Conservation (phyloP, 176 grass and related monocot species). For the Carex scoparia region DNA sequence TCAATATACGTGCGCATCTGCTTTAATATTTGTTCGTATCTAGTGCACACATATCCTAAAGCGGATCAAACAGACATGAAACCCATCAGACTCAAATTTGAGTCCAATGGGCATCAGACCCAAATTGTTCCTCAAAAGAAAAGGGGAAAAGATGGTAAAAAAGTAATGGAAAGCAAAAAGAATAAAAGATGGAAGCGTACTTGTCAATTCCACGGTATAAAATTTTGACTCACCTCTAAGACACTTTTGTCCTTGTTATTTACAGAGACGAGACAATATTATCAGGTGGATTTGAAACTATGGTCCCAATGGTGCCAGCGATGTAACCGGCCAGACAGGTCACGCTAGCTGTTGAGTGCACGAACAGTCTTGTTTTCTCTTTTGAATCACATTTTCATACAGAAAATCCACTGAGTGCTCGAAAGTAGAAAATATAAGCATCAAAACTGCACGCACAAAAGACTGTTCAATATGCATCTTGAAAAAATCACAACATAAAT, state of each 20-base stretch:
- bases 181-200: too few relatives aligned
- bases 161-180: too few relatives aligned
- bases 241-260: slow-evolving; percentile 76
- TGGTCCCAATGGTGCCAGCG: slow-evolving; percentile 74
- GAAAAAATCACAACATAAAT: background rate
- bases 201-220: too few relatives aligned
- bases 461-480: background rate
- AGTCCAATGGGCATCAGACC: too few relatives aligned
- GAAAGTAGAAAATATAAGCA: slow-evolving; percentile 95
- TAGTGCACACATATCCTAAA: too few relatives aligned
- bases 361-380: slow-evolving; percentile 72
- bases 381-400: slow-evolving; percentile 72
- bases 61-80: too few relatives aligned
- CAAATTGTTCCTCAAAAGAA: too few relatives aligned
- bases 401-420: slow-evolving; percentile 71
- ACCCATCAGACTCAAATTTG: too few relatives aligned
- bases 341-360: slow-evolving; percentile 60
- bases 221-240: slow-evolving; percentile 48
- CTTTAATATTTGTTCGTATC: too few relatives aligned
- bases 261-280: slow-evolving; percentile 86
- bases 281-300: slow-evolving; percentile 94
- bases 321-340: slow-evolving; percentile 90
- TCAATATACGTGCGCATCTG: too few relatives aligned
- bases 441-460: slow-evolving; percentile 61
- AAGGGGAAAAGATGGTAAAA: too few relatives aligned